phyloP scores from a whole-genome alignment of 2,329 filamentous ascomycete species.

The Pseudogymnoascus destructans region DNA sequence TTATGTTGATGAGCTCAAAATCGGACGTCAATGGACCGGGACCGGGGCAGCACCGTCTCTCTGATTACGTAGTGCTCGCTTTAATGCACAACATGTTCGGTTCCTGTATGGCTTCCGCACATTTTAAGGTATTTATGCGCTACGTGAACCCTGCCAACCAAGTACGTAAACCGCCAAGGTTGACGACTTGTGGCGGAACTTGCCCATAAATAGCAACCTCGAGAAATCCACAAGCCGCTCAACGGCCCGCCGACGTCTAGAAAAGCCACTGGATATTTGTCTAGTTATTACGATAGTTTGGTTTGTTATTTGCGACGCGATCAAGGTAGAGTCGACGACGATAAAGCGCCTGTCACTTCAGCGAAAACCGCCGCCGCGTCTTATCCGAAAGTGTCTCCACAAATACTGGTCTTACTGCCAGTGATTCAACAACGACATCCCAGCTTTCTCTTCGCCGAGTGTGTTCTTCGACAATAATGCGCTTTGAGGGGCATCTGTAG shows the following conservation, averaged over 20 bases:
- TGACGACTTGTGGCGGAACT: slow-evolving; percentile 8
- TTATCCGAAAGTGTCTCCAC: slow-evolving; percentile 6
- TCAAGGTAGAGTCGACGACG: not conserved
- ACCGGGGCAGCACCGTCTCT: not conserved
- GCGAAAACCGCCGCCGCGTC: slow-evolving; percentile 5
- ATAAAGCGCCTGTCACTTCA: not conserved
- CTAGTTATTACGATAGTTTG: not conserved
- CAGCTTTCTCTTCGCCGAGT: not conserved
- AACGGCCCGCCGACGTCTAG: not conserved
- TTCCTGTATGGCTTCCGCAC: slow-evolving; percentile 8
- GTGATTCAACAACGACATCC: slow-evolving; percentile 2
- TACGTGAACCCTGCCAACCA: slow-evolving; percentile 8
- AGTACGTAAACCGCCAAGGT: slow-evolving; percentile 7
- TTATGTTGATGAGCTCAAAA: slow-evolving; percentile 1
- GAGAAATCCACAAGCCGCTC: not conserved
- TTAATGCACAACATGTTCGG: not conserved
- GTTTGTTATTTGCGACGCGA: not conserved
- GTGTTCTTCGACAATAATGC: not conserved
- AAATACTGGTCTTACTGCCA: slow-evolving; percentile 7
- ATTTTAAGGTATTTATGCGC: slow-evolving; percentile 8
- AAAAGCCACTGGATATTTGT: not conserved
- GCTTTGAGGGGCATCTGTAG: slow-evolving; percentile 1
- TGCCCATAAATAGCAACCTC: not conserved
- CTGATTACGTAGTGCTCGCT: not conserved
- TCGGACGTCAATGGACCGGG: slow-evolving; percentile 2